A percentile compares a stretch with the other conserved stretches of the same genome.
These are phyloP conservation scores for Malassezia restricta DNA, from an alignment of 1,284 basidiomycete species.

Conservation along the genomic window DNA sequence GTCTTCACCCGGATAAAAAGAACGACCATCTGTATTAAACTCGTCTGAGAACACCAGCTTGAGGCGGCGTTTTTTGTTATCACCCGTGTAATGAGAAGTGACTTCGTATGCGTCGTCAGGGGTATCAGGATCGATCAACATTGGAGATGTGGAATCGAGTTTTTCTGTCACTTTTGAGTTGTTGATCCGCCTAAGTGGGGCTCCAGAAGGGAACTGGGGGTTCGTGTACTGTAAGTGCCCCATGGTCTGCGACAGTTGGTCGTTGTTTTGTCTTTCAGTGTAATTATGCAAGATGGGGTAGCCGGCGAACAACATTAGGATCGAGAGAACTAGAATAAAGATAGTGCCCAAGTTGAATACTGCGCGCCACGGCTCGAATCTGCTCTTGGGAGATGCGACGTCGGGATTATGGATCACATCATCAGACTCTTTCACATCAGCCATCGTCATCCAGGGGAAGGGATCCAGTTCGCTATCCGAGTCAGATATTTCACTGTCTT, in stretches of 20 bases:
- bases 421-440: conserved; percentile 24
- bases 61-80: conserved; percentile 14
- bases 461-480: background rate
- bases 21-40: conserved; percentile 42
- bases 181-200: background rate
- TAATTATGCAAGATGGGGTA: conserved; percentile 27
- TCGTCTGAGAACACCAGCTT: conserved; percentile 45
- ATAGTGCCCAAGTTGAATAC: conserved; percentile 34
- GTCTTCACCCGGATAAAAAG: conserved; percentile 54
- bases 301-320: conserved; percentile 35
- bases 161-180: background rate
- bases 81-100: conserved; percentile 49
- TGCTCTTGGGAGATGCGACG: background rate
- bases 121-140: conserved; percentile 46
- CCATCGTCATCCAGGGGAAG: conserved; percentile 19
- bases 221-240: background rate
- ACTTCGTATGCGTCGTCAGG: conserved; percentile 25
- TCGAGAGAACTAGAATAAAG: conserved; percentile 21
- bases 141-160: background rate
- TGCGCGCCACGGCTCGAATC: conserved; percentile 16
- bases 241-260: background rate
- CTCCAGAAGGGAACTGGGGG: background rate
- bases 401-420: conserved; percentile 23
- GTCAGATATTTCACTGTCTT: conserved; percentile 1
- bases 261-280: background rate